phyloP scores from a whole-genome alignment of 1,139 yeast species.

The Saccharomyces pastorianus region DNA sequence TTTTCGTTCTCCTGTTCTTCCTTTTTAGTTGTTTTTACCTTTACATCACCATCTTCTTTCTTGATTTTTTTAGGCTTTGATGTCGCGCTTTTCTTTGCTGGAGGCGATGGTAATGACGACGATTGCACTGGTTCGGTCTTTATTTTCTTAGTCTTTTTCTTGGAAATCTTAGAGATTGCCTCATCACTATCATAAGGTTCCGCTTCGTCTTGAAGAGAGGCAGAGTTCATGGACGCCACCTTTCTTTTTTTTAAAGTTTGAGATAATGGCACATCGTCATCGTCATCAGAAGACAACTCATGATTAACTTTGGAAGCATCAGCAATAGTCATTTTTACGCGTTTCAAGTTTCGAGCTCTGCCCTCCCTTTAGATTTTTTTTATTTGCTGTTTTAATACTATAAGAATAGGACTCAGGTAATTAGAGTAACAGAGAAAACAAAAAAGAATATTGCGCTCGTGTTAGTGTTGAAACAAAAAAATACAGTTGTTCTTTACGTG shows the following conservation, averaged over 20 bases:
- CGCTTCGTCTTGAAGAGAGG: not conserved
- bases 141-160: conserved; percentile 6
- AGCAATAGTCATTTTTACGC: not conserved
- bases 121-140: conserved; percentile 4
- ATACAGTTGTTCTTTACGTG: not conserved
- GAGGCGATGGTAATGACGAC: not conserved
- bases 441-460: not conserved
- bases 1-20: conserved; percentile 1
- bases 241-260: not conserved
- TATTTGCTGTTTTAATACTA: not conserved
- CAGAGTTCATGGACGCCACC: not conserved
- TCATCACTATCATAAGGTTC: conserved; percentile 2
- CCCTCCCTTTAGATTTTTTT: not conserved
- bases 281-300: not conserved
- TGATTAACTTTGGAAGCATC: not conserved
- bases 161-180: conserved; percentile 7
- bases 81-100: conserved; percentile 1
- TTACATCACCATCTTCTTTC: conserved; percentile 1
- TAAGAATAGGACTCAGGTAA: not conserved
- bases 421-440: not conserved
- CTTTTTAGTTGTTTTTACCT: not conserved
- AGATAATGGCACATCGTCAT: not conserved
- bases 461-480: not conserved
- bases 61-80: conserved; percentile 1
- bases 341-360: not conserved